A percentile compares a stretch with the other conserved stretches of the same genome.
phyloP scores from a whole-genome alignment of 73 alveolate species.

The Tetrahymena malaccensis region DNA sequence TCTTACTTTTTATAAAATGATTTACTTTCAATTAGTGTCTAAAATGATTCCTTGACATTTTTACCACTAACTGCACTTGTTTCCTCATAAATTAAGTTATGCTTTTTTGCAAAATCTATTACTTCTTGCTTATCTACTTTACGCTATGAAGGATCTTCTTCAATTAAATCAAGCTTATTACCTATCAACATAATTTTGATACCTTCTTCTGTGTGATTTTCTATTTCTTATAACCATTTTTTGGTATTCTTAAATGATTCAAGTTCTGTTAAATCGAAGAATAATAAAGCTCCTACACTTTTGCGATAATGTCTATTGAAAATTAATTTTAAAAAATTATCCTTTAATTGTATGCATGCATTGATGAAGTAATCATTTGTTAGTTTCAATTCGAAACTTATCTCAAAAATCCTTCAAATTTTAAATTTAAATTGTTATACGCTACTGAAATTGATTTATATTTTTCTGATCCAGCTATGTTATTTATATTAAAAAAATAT shows the following conservation, averaged over 20 bases:
- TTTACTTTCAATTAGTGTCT: conserved; percentile 1
- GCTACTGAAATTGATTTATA: conserved; percentile 38
- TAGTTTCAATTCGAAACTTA: not conserved
- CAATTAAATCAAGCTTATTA: conserved; percentile 46
- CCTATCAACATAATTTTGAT: conserved; percentile 61
- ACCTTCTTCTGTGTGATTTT: conserved; percentile 44
- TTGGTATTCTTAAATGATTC: conserved; percentile 39
- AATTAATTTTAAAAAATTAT: not conserved
- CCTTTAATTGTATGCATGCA: not conserved
- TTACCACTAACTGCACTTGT: conserved; percentile 39
- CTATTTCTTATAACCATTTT: conserved; percentile 53
- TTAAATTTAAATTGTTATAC: not conserved
- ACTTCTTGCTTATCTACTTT: conserved; percentile 8
- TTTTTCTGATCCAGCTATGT: conserved; percentile 39
- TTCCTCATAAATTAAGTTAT: conserved; percentile 14
- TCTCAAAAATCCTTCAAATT: not conserved
- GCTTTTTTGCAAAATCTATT: not conserved
- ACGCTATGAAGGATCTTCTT: conserved; percentile 7
- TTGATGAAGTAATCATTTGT: no score
- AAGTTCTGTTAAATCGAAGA: conserved; percentile 55
- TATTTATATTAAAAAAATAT: not conserved
- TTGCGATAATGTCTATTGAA: conserved; percentile 43
- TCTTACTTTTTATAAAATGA: not conserved
- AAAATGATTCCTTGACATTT: conserved; percentile 30
- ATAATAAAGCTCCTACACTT: conserved; percentile 62